Evolutionary conservation across 108 stramenopile species (phyloP), one percentile per base, ranked within the genome.

Genomic region (Nitzschia sp.): DNA sequence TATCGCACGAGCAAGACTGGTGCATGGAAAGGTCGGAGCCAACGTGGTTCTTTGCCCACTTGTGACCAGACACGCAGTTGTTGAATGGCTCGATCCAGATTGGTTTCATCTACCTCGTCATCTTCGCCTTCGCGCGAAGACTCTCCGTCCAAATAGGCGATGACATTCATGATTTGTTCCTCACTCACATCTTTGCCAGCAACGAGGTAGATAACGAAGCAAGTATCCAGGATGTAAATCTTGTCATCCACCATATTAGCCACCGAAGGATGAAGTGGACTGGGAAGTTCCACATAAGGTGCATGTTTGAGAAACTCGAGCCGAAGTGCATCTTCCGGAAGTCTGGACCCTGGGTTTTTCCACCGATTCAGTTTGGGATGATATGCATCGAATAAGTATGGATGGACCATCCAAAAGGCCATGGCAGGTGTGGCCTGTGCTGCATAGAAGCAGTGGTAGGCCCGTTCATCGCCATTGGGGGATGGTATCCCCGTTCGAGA

Each of bases 391-490:
- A 75, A 53, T 7, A 75, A 29, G 21, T 63, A 48, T 15, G 73
- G 73, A 56, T 63, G 55, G 42, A 89, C 83, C 53, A 80, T 63
- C 57, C 78, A 77, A 65, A 88, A 60, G 20, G 81, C 75, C 38
- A 76, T 71, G 50, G 79, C 57, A 8, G 90, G 88, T 22, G 72
- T 61, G 10, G 74, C 77, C 54, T 64, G 76, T 10, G 73, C 57
- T 0, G 82, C 79, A 53, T 90, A 75, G 52, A 72, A 78, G 38
- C 86, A 51, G 51, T 76, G 75, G 57, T 81, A 81, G 8, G 88
- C 86, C 37, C 93, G 81, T 63, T 91, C 90, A 66, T 94, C 93
- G 54, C 71, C 88, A n/a, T 67, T 80, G 0, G 89, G 92, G n/a
- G 59, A 72, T 55, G 77, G 74, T 50, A 41, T 66, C 37, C 24